Evolutionary conservation across 345 rosid genomes (phyloP).

Genomic region (Aquilaria sinensis): DNA sequence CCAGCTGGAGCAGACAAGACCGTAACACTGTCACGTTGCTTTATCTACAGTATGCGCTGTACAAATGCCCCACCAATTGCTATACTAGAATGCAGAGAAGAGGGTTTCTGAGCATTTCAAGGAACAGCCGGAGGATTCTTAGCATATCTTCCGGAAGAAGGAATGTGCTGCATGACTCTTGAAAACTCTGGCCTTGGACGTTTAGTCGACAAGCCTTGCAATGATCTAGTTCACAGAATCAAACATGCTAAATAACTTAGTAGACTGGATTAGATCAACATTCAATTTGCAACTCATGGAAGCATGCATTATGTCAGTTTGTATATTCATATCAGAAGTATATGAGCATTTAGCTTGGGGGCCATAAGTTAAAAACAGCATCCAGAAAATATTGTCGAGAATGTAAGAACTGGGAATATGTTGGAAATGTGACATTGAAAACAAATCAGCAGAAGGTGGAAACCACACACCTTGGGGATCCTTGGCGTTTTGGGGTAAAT

Average conservation of each 20-base stretch:
- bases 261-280: too few species aligned
- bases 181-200: slow-evolving; percentile 70
- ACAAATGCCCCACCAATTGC: slow-evolving; percentile 10
- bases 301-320: too few species aligned
- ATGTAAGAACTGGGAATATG: too few species aligned
- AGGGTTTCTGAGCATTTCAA: slow-evolving; percentile 15
- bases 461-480: slow-evolving; percentile 70
- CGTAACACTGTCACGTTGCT: too few species aligned
- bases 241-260: background rate
- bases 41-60: slow-evolving; percentile 9
- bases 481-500: slow-evolving; percentile 58
- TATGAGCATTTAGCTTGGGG: too few species aligned
- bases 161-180: slow-evolving; percentile 57
- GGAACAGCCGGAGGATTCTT: slow-evolving; percentile 51
- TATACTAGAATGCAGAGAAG: background rate
- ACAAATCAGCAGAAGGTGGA: too few species aligned
- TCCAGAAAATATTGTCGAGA: too few species aligned
- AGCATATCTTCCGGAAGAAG: slow-evolving; percentile 65
- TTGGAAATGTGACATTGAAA: too few species aligned
- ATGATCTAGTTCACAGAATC: slow-evolving; percentile 34
- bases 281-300: too few species aligned
- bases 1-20: too few species aligned
- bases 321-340: too few species aligned
- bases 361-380: too few species aligned
- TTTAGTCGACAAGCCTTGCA: slow-evolving; percentile 62